A percentile compares a stretch with the other conserved stretches of the same genome.
Evolutionary conservation across 139 green algal species (phyloP).

Genomic region (Parachlorella kessleri): DNA sequence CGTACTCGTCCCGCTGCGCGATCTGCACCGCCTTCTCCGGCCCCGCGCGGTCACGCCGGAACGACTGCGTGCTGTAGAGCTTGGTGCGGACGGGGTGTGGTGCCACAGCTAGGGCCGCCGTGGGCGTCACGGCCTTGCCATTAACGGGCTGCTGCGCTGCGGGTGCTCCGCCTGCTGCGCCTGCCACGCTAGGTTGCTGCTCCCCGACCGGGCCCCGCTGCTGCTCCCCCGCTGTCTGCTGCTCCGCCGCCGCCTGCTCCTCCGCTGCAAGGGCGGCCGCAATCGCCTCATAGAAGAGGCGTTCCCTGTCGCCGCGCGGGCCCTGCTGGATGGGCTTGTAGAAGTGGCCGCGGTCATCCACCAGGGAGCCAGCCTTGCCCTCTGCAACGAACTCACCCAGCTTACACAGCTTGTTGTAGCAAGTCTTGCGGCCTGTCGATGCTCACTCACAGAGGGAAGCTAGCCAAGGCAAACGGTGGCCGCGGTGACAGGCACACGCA

Average conservation of each 20-base stretch:
- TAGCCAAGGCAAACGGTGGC: not conserved
- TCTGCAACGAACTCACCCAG: slow-evolving; percentile 40
- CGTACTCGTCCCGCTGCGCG: not conserved
- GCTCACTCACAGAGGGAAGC: not conserved
- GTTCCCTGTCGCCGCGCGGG: slow-evolving; percentile 56
- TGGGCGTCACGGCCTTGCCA: not conserved
- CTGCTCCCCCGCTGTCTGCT: not conserved
- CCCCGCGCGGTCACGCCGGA: not conserved
- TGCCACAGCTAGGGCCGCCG: not conserved
- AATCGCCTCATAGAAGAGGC: slow-evolving; percentile 53
- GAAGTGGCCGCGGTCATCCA: slow-evolving; percentile 69
- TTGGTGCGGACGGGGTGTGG: not conserved
- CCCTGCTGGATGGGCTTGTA: slow-evolving; percentile 74
- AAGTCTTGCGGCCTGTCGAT: too few relatives aligned
- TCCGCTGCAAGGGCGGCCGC: slow-evolving; percentile 18
- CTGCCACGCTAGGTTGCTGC: not conserved
- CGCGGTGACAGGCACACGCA: too few relatives aligned
- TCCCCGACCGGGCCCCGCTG: too few relatives aligned
- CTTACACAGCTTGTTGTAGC: too few relatives aligned
- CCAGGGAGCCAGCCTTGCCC: slow-evolving; percentile 61
- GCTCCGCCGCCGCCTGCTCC: not conserved
- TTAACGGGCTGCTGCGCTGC: not conserved
- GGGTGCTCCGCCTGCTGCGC: not conserved
- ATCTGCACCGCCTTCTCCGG: not conserved
- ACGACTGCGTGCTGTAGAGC: not conserved